Percentiles rank a stretch among this genome's conserved stretches.
Evolutionary conservation across 805 yeast genomes (phyloP).

Genomic region (Teunomyces kruisii): DNA sequence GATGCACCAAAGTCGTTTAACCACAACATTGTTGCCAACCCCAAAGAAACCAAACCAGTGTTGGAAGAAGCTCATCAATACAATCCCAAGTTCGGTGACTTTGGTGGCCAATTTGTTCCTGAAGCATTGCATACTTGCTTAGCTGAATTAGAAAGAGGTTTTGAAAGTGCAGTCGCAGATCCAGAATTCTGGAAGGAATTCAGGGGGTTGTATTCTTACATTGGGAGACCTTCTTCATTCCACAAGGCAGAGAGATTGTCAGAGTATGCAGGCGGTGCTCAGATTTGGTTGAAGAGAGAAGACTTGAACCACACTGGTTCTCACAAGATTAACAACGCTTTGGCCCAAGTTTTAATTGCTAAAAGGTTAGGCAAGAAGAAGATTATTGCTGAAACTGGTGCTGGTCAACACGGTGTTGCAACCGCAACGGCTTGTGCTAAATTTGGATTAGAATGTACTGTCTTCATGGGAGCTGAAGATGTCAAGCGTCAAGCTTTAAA

Average conservation of each 20-base stretch:
- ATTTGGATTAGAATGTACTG: slow-evolving; percentile 90
- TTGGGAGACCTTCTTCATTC: slow-evolving; percentile 93
- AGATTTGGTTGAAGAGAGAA: slow-evolving; percentile 97
- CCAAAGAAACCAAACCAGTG: slow-evolving; percentile 35
- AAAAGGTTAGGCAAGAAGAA: slow-evolving; percentile 74
- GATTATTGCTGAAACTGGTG: slow-evolving; percentile 88
- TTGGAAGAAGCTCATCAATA: slow-evolving; percentile 63
- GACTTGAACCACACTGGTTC: slow-evolving; percentile 91
- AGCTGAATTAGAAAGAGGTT: slow-evolving; percentile 83
- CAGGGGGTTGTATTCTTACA: slow-evolving; percentile 78
- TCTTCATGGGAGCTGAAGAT: slow-evolving; percentile 99
- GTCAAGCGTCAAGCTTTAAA: slow-evolving; percentile 97
- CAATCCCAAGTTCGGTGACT: slow-evolving; percentile 84
- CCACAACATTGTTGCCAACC: slow-evolving; percentile 10
- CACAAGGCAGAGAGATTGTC: slow-evolving; percentile 90
- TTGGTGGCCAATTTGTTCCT: slow-evolving; percentile 99
- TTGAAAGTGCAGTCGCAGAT: slow-evolving; percentile 85
- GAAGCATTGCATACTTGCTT: slow-evolving; percentile 92
- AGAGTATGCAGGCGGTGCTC: slow-evolving; percentile 85
- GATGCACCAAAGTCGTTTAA: slow-evolving; percentile 27
- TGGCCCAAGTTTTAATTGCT: slow-evolving; percentile 80
- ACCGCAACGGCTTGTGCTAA: slow-evolving; percentile 92
- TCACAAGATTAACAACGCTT: slow-evolving; percentile 81
- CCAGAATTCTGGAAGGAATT: slow-evolving; percentile 93
- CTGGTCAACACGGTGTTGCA: slow-evolving; percentile 93